Conservation (phyloP, 208 protist genomes). For the Trypanosomatidae sp. region DNA sequence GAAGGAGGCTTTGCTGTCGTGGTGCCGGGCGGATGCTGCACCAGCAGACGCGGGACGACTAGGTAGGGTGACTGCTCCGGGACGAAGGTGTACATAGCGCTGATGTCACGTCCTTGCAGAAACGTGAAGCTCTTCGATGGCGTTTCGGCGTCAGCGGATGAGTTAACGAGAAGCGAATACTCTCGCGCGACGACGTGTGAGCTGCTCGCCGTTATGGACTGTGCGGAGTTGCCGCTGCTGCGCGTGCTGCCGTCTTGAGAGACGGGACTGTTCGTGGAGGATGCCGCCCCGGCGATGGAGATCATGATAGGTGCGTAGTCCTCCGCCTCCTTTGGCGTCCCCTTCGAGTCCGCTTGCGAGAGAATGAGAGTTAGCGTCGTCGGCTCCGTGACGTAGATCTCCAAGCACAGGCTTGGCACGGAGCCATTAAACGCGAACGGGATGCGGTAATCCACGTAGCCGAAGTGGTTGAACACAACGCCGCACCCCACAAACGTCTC, state of each 20-base stretch:
- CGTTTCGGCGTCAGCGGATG: slow-evolving; percentile 66
- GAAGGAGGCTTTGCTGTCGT: no score
- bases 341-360: slow-evolving; percentile 73
- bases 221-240: slow-evolving; percentile 21
- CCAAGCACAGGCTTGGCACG: slow-evolving; percentile 65
- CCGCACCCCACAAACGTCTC: slow-evolving; percentile 68
- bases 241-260: slow-evolving; percentile 16
- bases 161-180: slow-evolving; percentile 54
- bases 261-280: slow-evolving; percentile 6
- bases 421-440: slow-evolving; percentile 64
- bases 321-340: slow-evolving; percentile 37
- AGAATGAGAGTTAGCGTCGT: slow-evolving; percentile 64
- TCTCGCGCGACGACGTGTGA: slow-evolving; percentile 43
- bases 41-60: slow-evolving; percentile 60
- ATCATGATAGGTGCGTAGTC: slow-evolving; percentile 82
- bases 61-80: slow-evolving; percentile 78
- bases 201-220: slow-evolving; percentile 35
- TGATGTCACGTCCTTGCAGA: slow-evolving; percentile 67
- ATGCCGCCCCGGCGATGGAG: slow-evolving; percentile 39
- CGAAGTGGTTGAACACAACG: slow-evolving; percentile 73
- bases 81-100: slow-evolving; percentile 70
- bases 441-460: slow-evolving; percentile 72
- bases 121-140: slow-evolving; percentile 71
- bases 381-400: slow-evolving; percentile 49
- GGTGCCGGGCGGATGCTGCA: slow-evolving; percentile 5